Evolutionary conservation across 176 grass and related monocot genomes (phyloP), one percentile per base, ranked within the genome.

Genomic region (Eremochloa ophiuroides): DNA sequence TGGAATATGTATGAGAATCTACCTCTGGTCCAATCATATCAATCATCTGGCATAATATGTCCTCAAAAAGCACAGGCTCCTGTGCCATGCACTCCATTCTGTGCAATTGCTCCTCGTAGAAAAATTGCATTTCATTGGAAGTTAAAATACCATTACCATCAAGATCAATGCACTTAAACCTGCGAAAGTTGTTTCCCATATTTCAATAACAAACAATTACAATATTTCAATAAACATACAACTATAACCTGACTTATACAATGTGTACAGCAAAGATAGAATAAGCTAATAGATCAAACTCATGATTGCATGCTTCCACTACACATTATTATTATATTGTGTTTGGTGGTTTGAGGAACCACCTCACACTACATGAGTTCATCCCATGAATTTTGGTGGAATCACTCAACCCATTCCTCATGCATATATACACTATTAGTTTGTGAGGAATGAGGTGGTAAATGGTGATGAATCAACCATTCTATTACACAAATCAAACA

Each of bases 21-120:
- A 99, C 97, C 97, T 99, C 91, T 76, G 97, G 97, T 70, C 76
- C 86, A 90, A 99, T 93, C 97, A 99, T 99, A 91, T 99, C 97
- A 82, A 99, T 91, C 93, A 99, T 99, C 75, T 99, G 97, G 76
- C 97, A 99, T 75, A 99, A 69, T 88, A 99, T 96, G 79, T 99
- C 97, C 86, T 96, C 93, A 88, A 99, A 99, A 50, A 96, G 91
- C 62, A 99, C 97, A 83, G 97, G 93, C 75, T 99, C 97, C 71
- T 99, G 97, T 66, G 97, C 88, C 97, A 96, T 94, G 83, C 97
- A 99, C 61, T 99, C 97, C 97, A 99, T 99, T 6, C 97, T 85
- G 78, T 99, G 97, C 84, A 99, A 87, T 75, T 99, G 97, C 87
- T 99, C 97, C 80, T 99, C 97, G 18, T 99, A 99, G 80, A 99